Evolutionary conservation across 78 protist genomes (phyloP).

Genomic region (Dictyostelium firmibasis): DNA sequence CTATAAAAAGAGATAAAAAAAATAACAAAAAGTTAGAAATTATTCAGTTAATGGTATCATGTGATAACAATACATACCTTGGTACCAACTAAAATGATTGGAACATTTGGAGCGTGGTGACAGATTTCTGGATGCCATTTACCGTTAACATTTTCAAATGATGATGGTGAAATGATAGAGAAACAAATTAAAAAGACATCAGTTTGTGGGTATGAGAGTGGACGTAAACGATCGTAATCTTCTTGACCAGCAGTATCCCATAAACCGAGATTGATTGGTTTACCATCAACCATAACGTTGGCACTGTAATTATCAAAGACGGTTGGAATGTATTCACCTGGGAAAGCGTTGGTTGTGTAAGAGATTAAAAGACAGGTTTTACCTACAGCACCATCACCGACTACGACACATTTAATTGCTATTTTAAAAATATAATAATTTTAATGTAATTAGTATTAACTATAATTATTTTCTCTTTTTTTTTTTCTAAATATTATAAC

Average conservation of each 20-base stretch:
- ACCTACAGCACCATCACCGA: conserved; percentile 95
- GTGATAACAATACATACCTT: conserved; percentile 74
- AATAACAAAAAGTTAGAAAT: background rate
- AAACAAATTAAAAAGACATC: conserved; percentile 96
- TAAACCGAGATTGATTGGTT: conserved; percentile 65
- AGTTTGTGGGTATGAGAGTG: conserved; percentile 95
- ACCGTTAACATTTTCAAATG: conserved; percentile 89
- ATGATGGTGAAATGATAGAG: conserved; percentile 85
- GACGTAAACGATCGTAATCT: conserved; percentile 98
- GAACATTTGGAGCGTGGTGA: conserved; percentile 83
- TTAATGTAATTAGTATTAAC: background rate
- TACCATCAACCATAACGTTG: conserved; percentile 85
- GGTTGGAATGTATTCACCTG: conserved; percentile 60
- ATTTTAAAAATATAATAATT: background rate
- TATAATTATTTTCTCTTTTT: background rate
- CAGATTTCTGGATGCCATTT: conserved; percentile 93
- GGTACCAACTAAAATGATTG: conserved; percentile 93
- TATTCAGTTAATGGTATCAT: no score
- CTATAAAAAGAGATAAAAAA: background rate
- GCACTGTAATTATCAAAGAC: conserved; percentile 87
- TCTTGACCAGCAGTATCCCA: conserved; percentile 95
- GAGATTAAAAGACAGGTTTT: conserved; percentile 77
- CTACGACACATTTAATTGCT: conserved; percentile 93
- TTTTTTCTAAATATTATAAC: background rate
- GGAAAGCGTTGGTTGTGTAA: conserved; percentile 43